Conservation (phyloP, 371 early-diverging fungal species). For the Chytridiales sp. region DNA sequence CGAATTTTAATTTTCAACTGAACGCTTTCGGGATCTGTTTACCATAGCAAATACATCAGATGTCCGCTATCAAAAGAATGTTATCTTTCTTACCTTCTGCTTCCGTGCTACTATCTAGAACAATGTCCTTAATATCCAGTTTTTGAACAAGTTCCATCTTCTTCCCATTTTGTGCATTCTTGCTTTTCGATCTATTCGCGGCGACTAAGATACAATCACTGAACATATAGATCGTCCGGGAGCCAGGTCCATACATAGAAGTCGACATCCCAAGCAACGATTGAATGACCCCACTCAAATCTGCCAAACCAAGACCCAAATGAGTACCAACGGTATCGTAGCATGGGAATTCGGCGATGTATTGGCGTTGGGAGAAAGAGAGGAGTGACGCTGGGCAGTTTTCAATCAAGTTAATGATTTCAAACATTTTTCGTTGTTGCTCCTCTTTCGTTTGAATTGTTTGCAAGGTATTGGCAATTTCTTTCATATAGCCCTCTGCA, state of each 20-base stretch:
- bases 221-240: constrained; percentile 4
- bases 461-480: constrained; percentile 13
- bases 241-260: constrained; percentile 8
- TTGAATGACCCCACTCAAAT: neutral
- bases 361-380: constrained; percentile 14
- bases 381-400: constrained; percentile 15
- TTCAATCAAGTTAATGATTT: constrained; percentile 13
- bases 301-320: neutral
- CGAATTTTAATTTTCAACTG: too few relatives aligned
- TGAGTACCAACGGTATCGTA: constrained; percentile 8
- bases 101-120: too few relatives aligned
- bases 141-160: constrained; percentile 18
- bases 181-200: constrained; percentile 5
- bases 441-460: constrained; percentile 11
- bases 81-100: neutral
- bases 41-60: too few relatives aligned
- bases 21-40: too few relatives aligned
- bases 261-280: neutral
- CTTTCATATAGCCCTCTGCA: constrained; percentile 15
- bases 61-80: too few relatives aligned
- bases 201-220: constrained; percentile 12
- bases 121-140: constrained; percentile 5
- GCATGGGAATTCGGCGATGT: constrained; percentile 7
- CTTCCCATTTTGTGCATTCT: neutral
- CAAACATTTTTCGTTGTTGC: constrained; percentile 16